Evolutionary conservation across 163 green algal genomes (phyloP), one percentile per base, ranked within the genome.

Genomic region (Scenedesmus sp.): DNA sequence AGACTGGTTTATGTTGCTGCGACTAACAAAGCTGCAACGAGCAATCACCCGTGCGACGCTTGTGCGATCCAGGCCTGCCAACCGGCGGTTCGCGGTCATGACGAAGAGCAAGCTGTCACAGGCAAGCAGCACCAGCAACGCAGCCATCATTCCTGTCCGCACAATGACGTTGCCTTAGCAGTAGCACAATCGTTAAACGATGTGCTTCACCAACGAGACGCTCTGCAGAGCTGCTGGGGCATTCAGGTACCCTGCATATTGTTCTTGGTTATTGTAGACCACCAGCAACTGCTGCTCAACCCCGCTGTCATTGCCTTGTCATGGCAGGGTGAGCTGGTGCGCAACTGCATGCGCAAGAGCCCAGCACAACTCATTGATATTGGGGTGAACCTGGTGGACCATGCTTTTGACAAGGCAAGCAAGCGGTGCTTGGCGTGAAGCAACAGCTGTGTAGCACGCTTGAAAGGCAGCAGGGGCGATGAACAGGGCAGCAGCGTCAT

Each of bases 341-440:
- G 94, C 81, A 51, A 81, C 3, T 89, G 42, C 16, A 49, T 93
- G 61, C 40, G 84, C 20, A 82, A 90, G 1, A 61, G 76, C 20
- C 92, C 85, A 20, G 72, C 76, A 16, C 94, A 91, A 5, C 4
- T 96, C 18, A 92, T 97, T 10, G 96, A 97, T 61, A 95, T 97
- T 43, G 96, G 94, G 0, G 90, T 95, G 6, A 97, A 97, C 89
- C 72, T 97, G 3, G 87, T 93, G 2, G 96, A 96, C 46, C 40
- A 51, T 0, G 89, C 91, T 0, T 97, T 95, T 80, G 91, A 95
- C 42, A 95, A 95, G 93, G 95, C 93, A n/a, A 61, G n/a, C 35
- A 80, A 16, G 78, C 78, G 59, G 72, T 9, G 86, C 35, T 49
- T 49, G 46, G 30, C 20, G 33, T 43, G 49, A 4, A 37, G 61